Percentiles rank a stretch among this genome's conserved stretches.
Conservation (phyloP, 768 basidiomycete species). For the Tephrocybe sp. region DNA sequence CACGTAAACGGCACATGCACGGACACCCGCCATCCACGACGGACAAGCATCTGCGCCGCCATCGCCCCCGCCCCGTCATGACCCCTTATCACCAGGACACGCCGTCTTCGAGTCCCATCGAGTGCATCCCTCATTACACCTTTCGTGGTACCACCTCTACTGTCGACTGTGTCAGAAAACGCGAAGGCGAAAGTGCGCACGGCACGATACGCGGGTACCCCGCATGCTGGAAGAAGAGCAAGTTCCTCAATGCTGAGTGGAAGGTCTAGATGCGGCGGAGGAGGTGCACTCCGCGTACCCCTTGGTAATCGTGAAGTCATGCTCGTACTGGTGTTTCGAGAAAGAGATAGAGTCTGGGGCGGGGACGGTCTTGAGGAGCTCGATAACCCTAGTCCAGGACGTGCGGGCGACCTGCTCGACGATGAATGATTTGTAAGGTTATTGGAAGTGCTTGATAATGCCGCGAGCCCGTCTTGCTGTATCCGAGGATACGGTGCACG, state of each 20-base stretch:
- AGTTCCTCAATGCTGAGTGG: constrained; percentile 64
- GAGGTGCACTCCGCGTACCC: not conserved
- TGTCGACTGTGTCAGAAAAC: constrained; percentile 24
- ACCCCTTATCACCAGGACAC: constrained; percentile 64
- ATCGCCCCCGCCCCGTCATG: constrained; percentile 78
- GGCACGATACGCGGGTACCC: constrained; percentile 81
- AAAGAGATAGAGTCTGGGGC: constrained; percentile 2
- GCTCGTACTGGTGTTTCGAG: constrained; percentile 2
- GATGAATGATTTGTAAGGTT: constrained; percentile 19
- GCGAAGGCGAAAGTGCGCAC: constrained; percentile 64
- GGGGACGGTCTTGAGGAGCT: constrained; percentile 7
- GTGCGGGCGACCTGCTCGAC: constrained; percentile 6
- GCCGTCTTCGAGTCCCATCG: constrained; percentile 26
- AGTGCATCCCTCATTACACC: constrained; percentile 6
- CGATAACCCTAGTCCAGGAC: constrained; percentile 7
- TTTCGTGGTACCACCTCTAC: constrained; percentile 5
- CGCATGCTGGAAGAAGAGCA: constrained; percentile 76
- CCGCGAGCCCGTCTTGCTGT: constrained; percentile 23
- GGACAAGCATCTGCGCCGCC: constrained; percentile 74
- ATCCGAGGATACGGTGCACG: constrained; percentile 65
- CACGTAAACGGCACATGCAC: constrained; percentile 53
- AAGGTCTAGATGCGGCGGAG: not conserved
- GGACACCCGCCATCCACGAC: constrained; percentile 70
- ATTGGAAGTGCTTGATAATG: not conserved
- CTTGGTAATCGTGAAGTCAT: not conserved